phyloP scores from a whole-genome alignment of 2,329 filamentous ascomycete species.

The Aspergillus sclerotialis region DNA sequence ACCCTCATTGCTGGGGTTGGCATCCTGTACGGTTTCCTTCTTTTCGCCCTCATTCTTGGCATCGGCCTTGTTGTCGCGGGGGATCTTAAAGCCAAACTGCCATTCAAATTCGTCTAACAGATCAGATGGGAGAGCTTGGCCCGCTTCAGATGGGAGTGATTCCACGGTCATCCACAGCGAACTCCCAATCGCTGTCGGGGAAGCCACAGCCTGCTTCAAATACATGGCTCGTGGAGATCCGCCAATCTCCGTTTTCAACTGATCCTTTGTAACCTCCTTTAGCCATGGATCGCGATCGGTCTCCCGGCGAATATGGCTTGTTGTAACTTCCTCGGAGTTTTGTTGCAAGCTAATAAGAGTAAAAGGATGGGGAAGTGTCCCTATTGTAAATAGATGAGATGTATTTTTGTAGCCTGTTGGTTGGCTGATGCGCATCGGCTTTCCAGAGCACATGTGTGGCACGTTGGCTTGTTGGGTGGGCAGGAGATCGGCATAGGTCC shows the following conservation, averaged over 20 bases:
- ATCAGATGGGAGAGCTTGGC: conserved; percentile 48
- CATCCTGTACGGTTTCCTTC: conserved; percentile 29
- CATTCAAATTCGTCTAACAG: conserved; percentile 66
- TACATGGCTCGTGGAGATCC: conserved; percentile 60
- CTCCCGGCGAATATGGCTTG: conserved; percentile 59
- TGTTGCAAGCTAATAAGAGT: conserved; percentile 66
- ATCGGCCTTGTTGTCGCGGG: conserved; percentile 42
- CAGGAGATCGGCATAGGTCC: conserved; percentile 70
- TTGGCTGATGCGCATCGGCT: conserved; percentile 60
- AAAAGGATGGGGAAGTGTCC: conserved; percentile 84
- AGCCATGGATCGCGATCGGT: conserved; percentile 76
- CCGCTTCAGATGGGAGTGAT: conserved; percentile 38
- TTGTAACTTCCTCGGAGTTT: conserved; percentile 52
- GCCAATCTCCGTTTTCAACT: conserved; percentile 58
- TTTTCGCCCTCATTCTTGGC: conserved; percentile 25
- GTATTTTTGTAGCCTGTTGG: conserved; percentile 64
- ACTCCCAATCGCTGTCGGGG: conserved; percentile 54
- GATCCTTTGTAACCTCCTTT: conserved; percentile 59
- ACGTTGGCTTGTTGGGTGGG: conserved; percentile 71
- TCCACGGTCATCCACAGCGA: conserved; percentile 80
- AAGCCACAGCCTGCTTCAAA: conserved; percentile 77
- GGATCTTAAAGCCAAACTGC: conserved; percentile 80
- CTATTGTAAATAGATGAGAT: conserved; percentile 70
- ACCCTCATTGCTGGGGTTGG: conserved; percentile 31
- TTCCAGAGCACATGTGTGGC: conserved; percentile 63